A percentile compares a stretch with the other conserved stretches of the same genome.
Conservation (phyloP, 768 basidiomycete genomes). For the Suillus americanus region DNA sequence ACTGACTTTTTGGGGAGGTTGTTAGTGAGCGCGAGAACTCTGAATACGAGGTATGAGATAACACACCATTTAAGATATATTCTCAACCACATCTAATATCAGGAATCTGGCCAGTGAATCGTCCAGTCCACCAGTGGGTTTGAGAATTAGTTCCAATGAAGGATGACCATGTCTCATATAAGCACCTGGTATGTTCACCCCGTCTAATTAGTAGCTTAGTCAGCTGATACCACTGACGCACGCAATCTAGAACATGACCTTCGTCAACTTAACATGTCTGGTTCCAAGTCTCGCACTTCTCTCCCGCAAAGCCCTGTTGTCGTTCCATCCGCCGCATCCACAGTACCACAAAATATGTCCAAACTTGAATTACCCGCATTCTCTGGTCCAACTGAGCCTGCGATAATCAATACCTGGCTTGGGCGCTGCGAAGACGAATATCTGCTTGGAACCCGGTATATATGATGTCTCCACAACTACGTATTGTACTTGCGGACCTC, state of each 20-base stretch:
- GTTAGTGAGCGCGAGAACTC: not conserved
- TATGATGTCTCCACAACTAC: not conserved
- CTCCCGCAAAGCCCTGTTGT: not conserved
- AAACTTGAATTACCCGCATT: not conserved
- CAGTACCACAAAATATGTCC: not conserved
- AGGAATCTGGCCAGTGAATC: not conserved
- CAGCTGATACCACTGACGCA: not conserved
- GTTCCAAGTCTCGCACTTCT: not conserved
- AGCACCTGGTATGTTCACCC: not conserved
- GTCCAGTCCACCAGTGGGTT: not conserved
- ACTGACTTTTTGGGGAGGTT: not conserved
- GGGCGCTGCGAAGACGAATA: not conserved
- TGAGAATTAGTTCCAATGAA: not conserved
- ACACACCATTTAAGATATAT: not conserved
- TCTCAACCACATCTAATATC: conserved; percentile 4
- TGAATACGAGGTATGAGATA: not conserved
- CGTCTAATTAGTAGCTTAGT: not conserved
- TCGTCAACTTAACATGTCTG: not conserved
- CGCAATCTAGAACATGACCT: too few relatives aligned
- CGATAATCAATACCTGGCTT: not conserved
- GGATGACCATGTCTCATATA: not conserved
- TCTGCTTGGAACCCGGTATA: not conserved
- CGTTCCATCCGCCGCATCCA: not conserved
- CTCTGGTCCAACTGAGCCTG: not conserved
- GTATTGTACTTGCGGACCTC: not conserved